These are phyloP conservation scores for Penicillium robsamsonii DNA, from an alignment of 495 filamentous ascomycete species.

Conservation along the genomic window DNA sequence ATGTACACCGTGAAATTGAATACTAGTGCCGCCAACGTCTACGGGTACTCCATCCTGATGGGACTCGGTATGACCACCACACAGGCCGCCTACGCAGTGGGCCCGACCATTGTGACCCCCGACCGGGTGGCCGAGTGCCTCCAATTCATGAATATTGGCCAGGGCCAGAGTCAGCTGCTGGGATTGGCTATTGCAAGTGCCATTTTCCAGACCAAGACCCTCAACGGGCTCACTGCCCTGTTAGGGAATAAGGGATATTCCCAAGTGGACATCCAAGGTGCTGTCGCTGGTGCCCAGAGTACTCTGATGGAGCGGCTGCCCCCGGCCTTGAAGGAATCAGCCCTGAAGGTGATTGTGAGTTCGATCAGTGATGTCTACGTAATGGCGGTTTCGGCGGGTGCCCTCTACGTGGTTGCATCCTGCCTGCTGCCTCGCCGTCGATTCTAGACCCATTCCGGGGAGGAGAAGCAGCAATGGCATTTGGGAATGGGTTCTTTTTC, in stretches of 20 bases:
- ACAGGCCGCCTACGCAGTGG: no score
- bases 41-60: no score
- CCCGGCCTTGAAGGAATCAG: not conserved
- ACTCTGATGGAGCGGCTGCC: no score
- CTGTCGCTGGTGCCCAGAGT: no score
- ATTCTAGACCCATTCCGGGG: not conserved
- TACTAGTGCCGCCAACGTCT: no score
- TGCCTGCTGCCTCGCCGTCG: not conserved
- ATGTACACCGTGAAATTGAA: no score
- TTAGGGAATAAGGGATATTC: no score
- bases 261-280: no score
- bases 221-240: no score
- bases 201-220: not conserved
- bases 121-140: not conserved
- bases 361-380: not conserved
- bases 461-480: not conserved
- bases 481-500: not conserved
- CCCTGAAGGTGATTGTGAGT: not conserved
- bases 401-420: not conserved
- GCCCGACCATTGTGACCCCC: no score
- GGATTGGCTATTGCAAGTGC: not conserved
- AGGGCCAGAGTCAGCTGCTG: not conserved
- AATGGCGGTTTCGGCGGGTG: not conserved
- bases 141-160: slow-evolving; percentile 1
- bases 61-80: no score